These are phyloP conservation scores for Lentinus tigrinus DNA, from an alignment of 768 basidiomycete genomes.

Conservation along the genomic window DNA sequence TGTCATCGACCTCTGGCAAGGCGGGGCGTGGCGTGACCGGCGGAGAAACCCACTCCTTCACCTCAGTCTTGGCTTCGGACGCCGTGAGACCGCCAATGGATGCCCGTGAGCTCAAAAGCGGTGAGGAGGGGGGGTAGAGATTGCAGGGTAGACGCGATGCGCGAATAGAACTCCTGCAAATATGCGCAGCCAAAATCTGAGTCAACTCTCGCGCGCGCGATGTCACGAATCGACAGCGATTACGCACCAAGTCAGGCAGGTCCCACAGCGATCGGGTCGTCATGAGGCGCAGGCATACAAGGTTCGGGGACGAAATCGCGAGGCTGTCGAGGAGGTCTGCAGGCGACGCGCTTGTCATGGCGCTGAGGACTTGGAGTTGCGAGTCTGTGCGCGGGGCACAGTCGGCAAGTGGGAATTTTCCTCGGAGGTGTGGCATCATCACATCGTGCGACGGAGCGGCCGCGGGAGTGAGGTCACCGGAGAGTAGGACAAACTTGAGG, in stretches of 20 bases:
- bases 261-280: slow-evolving; percentile 35
- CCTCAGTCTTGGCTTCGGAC: neutral
- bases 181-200: neutral
- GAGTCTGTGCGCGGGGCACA: neutral
- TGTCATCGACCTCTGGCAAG: slow-evolving; percentile 18
- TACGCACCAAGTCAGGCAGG: slow-evolving; percentile 32
- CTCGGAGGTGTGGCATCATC: slow-evolving; percentile 6
- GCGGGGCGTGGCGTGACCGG: slow-evolving; percentile 26
- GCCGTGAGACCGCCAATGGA: slow-evolving; percentile 66
- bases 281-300: slow-evolving; percentile 68
- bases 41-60: slow-evolving; percentile 30
- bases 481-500: slow-evolving; percentile 60
- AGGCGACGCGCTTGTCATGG: slow-evolving; percentile 57
- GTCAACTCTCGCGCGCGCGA: neutral
- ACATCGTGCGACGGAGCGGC: slow-evolving; percentile 20
- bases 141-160: slow-evolving; percentile 56
- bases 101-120: slow-evolving; percentile 72
- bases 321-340: slow-evolving; percentile 57
- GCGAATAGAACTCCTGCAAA: slow-evolving; percentile 63
- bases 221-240: neutral
- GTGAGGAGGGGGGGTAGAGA: slow-evolving; percentile 59
- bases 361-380: slow-evolving; percentile 54
- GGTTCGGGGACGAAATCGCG: slow-evolving; percentile 53
- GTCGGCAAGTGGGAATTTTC: neutral
- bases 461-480: slow-evolving; percentile 51